A percentile compares a stretch with the other conserved stretches of the same genome.
These are phyloP conservation scores for Fusarium avenaceum DNA, from an alignment of 2,329 filamentous ascomycete species.

Conservation along the genomic window DNA sequence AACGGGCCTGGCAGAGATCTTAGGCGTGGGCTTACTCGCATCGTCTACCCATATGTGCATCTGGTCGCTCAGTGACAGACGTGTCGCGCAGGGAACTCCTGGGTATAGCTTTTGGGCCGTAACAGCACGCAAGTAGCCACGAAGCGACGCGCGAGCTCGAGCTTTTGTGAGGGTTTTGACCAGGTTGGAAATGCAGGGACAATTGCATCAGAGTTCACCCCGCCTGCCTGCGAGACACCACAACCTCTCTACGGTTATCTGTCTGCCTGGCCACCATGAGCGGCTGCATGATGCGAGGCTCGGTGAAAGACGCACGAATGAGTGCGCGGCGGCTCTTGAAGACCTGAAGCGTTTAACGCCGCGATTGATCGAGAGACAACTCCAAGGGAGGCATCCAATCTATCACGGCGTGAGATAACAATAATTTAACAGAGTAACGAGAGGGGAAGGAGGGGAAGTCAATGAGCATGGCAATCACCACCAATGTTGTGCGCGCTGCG, in stretches of 20 bases:
- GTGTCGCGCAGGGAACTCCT: constrained; percentile 46
- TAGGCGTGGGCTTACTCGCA: constrained; percentile 35
- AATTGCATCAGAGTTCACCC: constrained; percentile 36
- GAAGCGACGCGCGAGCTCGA: constrained; percentile 37
- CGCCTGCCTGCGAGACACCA: constrained; percentile 25
- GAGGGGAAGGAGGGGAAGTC: constrained; percentile 26
- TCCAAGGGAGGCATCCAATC: constrained; percentile 40
- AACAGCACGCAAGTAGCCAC: constrained; percentile 39
- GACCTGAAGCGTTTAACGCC: constrained; percentile 42
- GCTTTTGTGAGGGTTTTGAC: constrained; percentile 16
- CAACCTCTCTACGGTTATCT: constrained; percentile 8
- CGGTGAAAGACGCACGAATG: constrained; percentile 8
- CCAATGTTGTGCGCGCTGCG: constrained; percentile 24
- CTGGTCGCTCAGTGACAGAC: constrained; percentile 38
- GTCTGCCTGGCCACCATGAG: constrained; percentile 3
- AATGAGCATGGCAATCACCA: constrained; percentile 16
- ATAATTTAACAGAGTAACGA: constrained; percentile 34
- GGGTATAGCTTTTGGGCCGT: constrained; percentile 26
- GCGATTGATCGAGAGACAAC: constrained; percentile 24
- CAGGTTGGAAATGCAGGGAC: constrained; percentile 29
- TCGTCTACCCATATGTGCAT: constrained; percentile 41
- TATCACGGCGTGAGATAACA: constrained; percentile 17
- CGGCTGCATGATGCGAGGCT: constrained; percentile 32
- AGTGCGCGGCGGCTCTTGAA: constrained; percentile 21
- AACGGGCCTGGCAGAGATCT: constrained; percentile 44